Evolutionary conservation across 352 stramenopile species (phyloP), one percentile per base, ranked within the genome.

Genomic region (Globisporangium mamillatum): DNA sequence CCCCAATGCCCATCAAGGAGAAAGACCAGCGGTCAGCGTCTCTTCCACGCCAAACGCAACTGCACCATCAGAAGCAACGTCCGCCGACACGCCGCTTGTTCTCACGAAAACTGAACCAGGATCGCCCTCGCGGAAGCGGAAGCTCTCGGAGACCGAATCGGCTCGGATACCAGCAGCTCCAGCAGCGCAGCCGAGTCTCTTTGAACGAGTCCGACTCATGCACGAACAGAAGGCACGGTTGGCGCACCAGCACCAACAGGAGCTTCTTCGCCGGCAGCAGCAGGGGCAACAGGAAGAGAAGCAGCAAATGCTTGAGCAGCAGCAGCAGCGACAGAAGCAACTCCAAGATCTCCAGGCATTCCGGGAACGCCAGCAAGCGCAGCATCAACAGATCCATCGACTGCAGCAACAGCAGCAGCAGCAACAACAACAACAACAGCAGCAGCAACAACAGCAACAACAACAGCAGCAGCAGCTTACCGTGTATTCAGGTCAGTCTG

Each of bases 201-300:
- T 86, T 67, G 81, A 87, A 46, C 68, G 70, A 50, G 72, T 89
- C 4, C 73, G 78, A 38, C 67, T 69, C 34, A 79, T 84, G 78
- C 78, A 84, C 53, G 79, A 84, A 46, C 56, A 73, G 60, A 67
- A 60, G 29, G 34, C 54, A 18, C 41, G 59, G 24, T 12, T 25
- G 38, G 32, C 54, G 36, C 63, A 67, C 16, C 63, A 60, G n/a
- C 69, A 63, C 4, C 61, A 70, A 66, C 52, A 54, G 71, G 61
- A 68, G 63, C 57, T 29, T 46, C 63, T 36, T 50, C 68, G 36
- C 16, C 60, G 46, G 20, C 46, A 22, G 68, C 71, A 55, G 38
- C 54, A 24, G 56, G 54, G 18, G 0, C 32, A 38, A 0, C 41
- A 57, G 25, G 53, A 69, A 25, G 60, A 59, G 22, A 34, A 71